These are phyloP conservation scores for Lactarius deliciosus DNA, from an alignment of 768 basidiomycete species.

Conservation along the genomic window DNA sequence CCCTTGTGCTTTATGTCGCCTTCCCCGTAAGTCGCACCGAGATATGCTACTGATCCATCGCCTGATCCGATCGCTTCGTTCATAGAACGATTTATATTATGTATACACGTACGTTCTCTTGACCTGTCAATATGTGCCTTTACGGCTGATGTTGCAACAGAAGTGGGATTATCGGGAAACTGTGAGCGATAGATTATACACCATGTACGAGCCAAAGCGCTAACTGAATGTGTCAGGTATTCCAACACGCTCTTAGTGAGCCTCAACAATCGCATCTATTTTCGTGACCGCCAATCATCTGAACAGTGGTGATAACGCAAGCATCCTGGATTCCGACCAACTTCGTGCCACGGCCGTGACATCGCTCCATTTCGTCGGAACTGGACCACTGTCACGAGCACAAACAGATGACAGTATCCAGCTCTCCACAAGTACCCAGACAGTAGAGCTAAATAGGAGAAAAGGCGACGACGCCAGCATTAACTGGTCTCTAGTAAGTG, in stretches of 20 bases:
- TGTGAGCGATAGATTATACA: background rate
- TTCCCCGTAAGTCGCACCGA: background rate
- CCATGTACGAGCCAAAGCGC: background rate
- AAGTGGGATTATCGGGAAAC: background rate
- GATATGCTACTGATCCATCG: background rate
- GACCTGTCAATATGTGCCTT: background rate
- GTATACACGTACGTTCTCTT: background rate
- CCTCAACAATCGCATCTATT: conserved; percentile 1
- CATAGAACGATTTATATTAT: background rate
- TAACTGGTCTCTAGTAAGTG: background rate
- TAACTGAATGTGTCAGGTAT: background rate
- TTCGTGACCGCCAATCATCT: background rate
- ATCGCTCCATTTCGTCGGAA: background rate
- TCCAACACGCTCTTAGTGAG: background rate
- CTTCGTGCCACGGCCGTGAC: background rate
- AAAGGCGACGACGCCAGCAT: background rate
- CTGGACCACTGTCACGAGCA: background rate
- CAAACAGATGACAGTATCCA: background rate
- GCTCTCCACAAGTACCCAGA: background rate
- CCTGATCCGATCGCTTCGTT: background rate
- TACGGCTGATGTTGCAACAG: background rate
- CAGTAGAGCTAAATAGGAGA: background rate
- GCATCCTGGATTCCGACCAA: background rate
- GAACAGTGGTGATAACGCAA: background rate
- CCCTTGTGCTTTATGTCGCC: background rate